Evolutionary conservation across 1,284 basidiomycete genomes (phyloP), one percentile per base, ranked within the genome.

Genomic region (Irpex sp.): DNA sequence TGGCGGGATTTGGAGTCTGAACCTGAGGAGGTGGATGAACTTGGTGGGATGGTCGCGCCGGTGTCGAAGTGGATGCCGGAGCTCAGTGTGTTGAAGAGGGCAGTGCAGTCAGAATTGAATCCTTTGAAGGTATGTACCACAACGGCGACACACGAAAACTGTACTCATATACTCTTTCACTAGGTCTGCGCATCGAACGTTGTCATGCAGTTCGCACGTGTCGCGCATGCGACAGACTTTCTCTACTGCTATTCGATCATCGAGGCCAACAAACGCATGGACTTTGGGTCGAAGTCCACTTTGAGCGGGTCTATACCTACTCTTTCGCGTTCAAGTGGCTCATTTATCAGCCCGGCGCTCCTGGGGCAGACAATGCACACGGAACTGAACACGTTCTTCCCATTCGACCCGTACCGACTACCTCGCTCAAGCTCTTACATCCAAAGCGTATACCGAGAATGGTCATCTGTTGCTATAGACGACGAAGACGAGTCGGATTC

Each of bases 401-500:
- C 97, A 0, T 99, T 99, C 73, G 97, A 99, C 74, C 97, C 97
- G 1, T 99, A 95, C 79, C 93, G 90, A 68, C 85, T 99, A 1
- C 92, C 93, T 1, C 82, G 83, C 60, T 92, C 90, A 55, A 78
- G 81, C 50, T 74, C 75, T n/a, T 92, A 87, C 68, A 89, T 93
- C 49, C 83, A 88, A 58, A 81, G 79, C 11, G 81, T 92, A 15
- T 93, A 93, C 68, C 79, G 92, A 46, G 91, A 92, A 65, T 93
- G 91, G 91, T 77, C 83, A 13, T 78, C 82, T 33, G 91, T 93
- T 3, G 87, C 88, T n/a, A 85, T 92, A 57, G 87, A 85, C 17
- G 86, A 83, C 0, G 88, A 87, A 0, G 88, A 88, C 0, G 88
- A 89, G 0, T 85, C 87, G 0, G 87, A 88, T 0, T 83, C 85